Percentiles rank a stretch among this genome's conserved stretches.
Evolutionary conservation across 495 filamentous ascomycete species (phyloP).

Genomic region (Neurospora tetrasperma): DNA sequence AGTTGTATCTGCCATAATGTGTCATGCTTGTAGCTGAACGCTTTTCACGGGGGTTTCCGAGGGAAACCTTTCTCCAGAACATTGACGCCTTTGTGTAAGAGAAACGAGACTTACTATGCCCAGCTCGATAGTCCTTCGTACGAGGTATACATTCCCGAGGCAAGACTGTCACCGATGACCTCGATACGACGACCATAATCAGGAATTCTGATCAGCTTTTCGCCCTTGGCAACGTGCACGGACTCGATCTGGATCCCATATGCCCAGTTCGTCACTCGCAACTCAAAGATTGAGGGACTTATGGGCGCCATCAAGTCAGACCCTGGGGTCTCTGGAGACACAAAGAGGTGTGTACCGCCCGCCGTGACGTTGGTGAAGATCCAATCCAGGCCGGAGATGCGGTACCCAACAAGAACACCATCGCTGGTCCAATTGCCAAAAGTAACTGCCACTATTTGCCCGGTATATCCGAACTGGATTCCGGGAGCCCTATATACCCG

Average conservation of each 20-base stretch:
- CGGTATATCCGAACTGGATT: constrained; percentile 54
- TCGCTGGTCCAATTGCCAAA: constrained; percentile 50
- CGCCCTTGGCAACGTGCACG: constrained; percentile 41
- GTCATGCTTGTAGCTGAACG: neutral
- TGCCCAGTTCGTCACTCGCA: constrained; percentile 57
- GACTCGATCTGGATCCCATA: constrained; percentile 50
- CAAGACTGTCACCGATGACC: constrained; percentile 53
- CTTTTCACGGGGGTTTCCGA: constrained; percentile 1
- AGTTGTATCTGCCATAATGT: neutral
- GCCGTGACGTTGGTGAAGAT: constrained; percentile 57
- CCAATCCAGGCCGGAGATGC: constrained; percentile 55
- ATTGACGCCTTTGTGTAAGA: too few relatives aligned
- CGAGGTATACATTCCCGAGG: constrained; percentile 50
- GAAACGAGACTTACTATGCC: constrained; percentile 30
- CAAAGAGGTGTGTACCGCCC: constrained; percentile 49
- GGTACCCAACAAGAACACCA: constrained; percentile 50
- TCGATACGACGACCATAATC: constrained; percentile 47
- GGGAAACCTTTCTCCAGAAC: too few relatives aligned
- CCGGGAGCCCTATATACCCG: constrained; percentile 40
- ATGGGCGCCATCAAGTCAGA: constrained; percentile 30
- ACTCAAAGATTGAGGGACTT: constrained; percentile 40
- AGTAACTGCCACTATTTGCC: constrained; percentile 50
- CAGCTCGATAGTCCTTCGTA: constrained; percentile 54
- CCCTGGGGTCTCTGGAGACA: constrained; percentile 33
- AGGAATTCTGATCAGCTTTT: constrained; percentile 41